A percentile compares a stretch with the other conserved stretches of the same genome.
Conservation (phyloP, 2,329 filamentous ascomycete species). For the Fusarium sp. region DNA sequence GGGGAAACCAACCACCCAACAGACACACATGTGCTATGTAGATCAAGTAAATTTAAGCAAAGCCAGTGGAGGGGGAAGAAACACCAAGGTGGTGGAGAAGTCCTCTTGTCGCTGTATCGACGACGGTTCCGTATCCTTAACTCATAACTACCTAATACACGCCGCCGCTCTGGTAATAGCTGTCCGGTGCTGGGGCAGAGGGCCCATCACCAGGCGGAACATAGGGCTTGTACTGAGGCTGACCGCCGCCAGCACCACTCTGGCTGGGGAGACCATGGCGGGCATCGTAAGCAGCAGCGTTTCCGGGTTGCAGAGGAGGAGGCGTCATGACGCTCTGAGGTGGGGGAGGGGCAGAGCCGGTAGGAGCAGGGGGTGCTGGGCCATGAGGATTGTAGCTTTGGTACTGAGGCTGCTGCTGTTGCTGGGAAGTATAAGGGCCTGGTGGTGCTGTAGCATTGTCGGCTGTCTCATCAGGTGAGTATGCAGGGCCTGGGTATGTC, state of each 20-base stretch:
- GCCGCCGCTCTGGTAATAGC: constrained; percentile 66
- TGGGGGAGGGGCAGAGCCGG: constrained; percentile 48
- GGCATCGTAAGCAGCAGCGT: constrained; percentile 60
- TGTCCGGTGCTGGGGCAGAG: constrained; percentile 64
- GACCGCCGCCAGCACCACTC: constrained; percentile 38
- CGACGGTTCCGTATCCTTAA: background rate
- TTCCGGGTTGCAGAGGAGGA: constrained; percentile 59
- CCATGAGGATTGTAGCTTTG: constrained; percentile 56
- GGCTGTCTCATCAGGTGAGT: constrained; percentile 60
- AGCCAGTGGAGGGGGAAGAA: background rate
- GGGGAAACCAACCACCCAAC: background rate
- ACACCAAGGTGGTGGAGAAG: background rate
- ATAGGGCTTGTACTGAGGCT: constrained; percentile 72
- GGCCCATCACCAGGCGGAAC: constrained; percentile 62
- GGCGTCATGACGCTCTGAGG: constrained; percentile 52
- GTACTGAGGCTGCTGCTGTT: constrained; percentile 55
- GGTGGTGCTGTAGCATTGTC: constrained; percentile 47
- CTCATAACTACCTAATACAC: constrained; percentile 43
- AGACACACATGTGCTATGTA: background rate
- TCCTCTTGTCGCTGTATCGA: background rate
- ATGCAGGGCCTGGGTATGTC: constrained; percentile 60
- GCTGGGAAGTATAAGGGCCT: constrained; percentile 46
- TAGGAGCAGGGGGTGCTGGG: constrained; percentile 56
- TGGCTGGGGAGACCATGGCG: constrained; percentile 65
- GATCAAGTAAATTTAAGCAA: background rate